Base-by-base conservation (phyloP, 352 stramenopile genomes). In the Phytophthora constricta region DNA sequence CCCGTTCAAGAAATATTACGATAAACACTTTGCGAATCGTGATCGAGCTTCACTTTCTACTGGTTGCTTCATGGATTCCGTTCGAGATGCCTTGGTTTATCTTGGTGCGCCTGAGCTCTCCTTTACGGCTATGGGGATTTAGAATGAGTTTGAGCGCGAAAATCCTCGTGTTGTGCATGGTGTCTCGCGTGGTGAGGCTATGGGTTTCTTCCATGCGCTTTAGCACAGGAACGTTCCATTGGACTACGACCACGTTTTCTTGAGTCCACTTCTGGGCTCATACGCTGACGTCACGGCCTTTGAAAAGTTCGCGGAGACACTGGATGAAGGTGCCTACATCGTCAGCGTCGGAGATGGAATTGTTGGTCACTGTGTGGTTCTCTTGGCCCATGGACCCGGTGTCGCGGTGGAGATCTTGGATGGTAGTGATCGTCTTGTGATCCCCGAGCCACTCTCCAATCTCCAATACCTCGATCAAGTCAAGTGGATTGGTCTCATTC, bases 1-100 rank as follows among this genome's bases (percentile, higher is more conserved):
- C 0, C 9, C 23, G 4, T 48, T 48, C 4, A 5, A 9, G 4
- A 13, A 8, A 1, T 50, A 4, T 1, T 37, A 8, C 10, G 1
- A 2, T 3, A 28, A 17, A 0, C 13, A 47, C 41, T 47, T 9
- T 23, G 41, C 17, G n/a, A 47, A 23, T 10, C 41, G 59, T 3
- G 41, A 51, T 34, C 5, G 0, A 0, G 59, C 28, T 4, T 67
- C 59, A 1, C 50, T 9, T 25, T n/a, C 14, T 31, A 41, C 41
- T 1, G 37, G 14, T 22, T 63, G 61, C 16, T 56, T 63, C 33
- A 55, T 69, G 25, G 53, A 63, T 26, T 52, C 52, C 1, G 20
- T 69, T 1, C 52, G 45, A 0, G 23, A 33, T 0, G 45, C 26
- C 0, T 23, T 62, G 3, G 53, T 53, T 9, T 34, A 58, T 9